Evolutionary conservation across 441 rosid genomes (phyloP).

Genomic region (Arabidopsis lyrata): DNA sequence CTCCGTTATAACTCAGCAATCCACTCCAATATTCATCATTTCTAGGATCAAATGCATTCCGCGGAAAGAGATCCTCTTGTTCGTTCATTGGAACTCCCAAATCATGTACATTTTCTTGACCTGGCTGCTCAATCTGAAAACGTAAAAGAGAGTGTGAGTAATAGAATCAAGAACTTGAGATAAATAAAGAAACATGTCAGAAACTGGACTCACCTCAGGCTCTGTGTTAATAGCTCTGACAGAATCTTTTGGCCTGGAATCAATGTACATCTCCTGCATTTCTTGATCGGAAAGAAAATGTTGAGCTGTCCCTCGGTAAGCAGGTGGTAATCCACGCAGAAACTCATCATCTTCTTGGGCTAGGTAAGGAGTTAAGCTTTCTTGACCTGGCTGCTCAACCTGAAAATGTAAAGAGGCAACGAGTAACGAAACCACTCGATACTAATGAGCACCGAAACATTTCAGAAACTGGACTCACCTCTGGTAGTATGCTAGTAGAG

Average conservation of each 20-base stretch:
- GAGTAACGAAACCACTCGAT: neutral
- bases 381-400: neutral
- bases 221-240: no score
- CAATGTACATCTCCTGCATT: neutral
- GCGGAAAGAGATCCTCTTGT: neutral
- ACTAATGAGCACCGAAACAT: neutral
- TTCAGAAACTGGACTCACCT: no score
- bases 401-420: neutral
- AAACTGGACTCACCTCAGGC: constrained; percentile 4
- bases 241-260: no score
- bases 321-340: no score
- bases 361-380: neutral
- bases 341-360: neutral
- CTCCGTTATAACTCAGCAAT: neutral
- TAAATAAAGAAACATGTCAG: neutral
- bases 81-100: neutral
- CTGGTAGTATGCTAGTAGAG: neutral
- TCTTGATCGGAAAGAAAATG: neutral
- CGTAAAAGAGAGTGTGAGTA: neutral
- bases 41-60: neutral
- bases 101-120: neutral
- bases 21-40: neutral
- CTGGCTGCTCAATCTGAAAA: neutral
- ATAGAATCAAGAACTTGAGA: no score
- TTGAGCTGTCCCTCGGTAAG: no score